A percentile compares a stretch with the other conserved stretches of the same genome.
phyloP scores from a whole-genome alignment of 805 yeast genomes.

The Saturnispora hagleri region DNA sequence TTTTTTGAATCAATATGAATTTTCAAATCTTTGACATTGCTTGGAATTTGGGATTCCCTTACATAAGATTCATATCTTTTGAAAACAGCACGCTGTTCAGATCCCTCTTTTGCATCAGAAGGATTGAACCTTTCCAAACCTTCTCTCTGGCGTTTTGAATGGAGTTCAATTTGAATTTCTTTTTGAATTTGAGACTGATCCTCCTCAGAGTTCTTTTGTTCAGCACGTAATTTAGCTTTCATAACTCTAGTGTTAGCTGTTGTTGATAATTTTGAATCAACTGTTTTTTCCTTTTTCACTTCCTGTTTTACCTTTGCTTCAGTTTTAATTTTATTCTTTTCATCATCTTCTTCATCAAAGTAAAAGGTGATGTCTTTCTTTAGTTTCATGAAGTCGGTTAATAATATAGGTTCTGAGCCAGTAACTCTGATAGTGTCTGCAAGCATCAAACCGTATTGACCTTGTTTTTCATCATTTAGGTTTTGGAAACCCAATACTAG shows the following conservation, averaged over 20 bases:
- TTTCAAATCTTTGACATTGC: slow-evolving; percentile 69
- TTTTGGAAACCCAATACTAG: slow-evolving; percentile 71
- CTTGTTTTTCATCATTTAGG: slow-evolving; percentile 42
- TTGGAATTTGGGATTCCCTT: slow-evolving; percentile 87
- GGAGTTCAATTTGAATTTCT: slow-evolving; percentile 74
- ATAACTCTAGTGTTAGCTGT: slow-evolving; percentile 51
- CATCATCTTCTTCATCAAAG: slow-evolving; percentile 45
- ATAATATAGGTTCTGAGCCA: slow-evolving; percentile 47
- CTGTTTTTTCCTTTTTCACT: neutral
- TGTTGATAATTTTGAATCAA: slow-evolving; percentile 11
- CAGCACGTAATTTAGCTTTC: slow-evolving; percentile 72
- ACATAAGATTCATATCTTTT: slow-evolving; percentile 90
- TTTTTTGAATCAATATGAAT: slow-evolving; percentile 81
- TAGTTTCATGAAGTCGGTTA: slow-evolving; percentile 67
- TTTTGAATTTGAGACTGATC: slow-evolving; percentile 71
- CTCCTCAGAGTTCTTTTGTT: slow-evolving; percentile 64
- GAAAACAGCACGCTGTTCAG: slow-evolving; percentile 63
- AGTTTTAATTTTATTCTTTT: slow-evolving; percentile 23
- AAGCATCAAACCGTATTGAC: slow-evolving; percentile 60
- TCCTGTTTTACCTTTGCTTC: slow-evolving; percentile 10
- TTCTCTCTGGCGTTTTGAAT: slow-evolving; percentile 75
- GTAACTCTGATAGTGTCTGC: slow-evolving; percentile 76
- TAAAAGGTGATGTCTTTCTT: slow-evolving; percentile 74
- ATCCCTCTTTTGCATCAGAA: slow-evolving; percentile 58
- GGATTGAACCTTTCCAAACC: slow-evolving; percentile 78